phyloP scores from a whole-genome alignment of 75 land plant genomes.

The Picea glauca region DNA sequence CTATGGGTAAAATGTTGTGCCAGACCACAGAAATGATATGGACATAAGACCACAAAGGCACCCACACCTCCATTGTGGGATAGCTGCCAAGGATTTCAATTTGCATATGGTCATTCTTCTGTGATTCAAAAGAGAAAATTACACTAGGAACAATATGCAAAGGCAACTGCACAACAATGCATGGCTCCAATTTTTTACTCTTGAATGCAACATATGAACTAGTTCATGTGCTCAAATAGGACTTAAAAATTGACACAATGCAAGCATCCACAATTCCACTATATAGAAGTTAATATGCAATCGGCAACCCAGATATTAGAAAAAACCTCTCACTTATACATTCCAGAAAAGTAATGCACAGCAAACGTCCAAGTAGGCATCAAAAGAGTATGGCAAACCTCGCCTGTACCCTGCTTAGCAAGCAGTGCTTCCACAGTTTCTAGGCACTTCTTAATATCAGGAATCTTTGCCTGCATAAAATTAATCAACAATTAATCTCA shows the following conservation, averaged over 20 bases:
- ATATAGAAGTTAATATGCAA: no score
- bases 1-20: no score
- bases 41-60: background rate
- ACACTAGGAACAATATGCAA: background rate
- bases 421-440: constrained; percentile 80
- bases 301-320: no score
- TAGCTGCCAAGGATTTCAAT: no score
- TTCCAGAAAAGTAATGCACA: background rate
- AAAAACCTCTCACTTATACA: background rate
- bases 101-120: no score
- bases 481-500: background rate
- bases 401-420: constrained; percentile 76
- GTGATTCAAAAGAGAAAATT: background rate
- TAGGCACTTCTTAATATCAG: constrained; percentile 96
- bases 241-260: background rate
- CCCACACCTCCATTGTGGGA: background rate
- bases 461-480: constrained; percentile 74
- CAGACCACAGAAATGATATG: no score
- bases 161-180: background rate
- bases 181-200: background rate
- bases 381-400: constrained; percentile 46
- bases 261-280: no score
- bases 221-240: background rate
- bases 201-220: background rate
- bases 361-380: background rate